Base-by-base conservation (phyloP, 1,284 basidiomycete genomes). In the Pisolithus thermaeus region DNA sequence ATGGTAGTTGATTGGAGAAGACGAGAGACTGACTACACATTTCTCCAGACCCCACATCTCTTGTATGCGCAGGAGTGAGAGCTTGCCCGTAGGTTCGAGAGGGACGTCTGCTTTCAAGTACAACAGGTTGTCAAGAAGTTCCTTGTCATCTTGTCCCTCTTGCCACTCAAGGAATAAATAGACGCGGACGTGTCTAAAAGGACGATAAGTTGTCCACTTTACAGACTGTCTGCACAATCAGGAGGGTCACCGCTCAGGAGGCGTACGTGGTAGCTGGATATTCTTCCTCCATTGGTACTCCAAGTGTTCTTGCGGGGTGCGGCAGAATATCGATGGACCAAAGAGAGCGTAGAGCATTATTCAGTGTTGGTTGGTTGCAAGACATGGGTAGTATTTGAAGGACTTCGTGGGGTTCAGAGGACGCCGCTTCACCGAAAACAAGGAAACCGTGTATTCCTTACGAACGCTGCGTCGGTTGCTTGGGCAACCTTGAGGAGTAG, bases 131-230 rank as follows among this genome's bases (percentile, higher is more conserved):
- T 65, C 60, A 5, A 65, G 47, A 36, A 65, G 66, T 30, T 67
- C 62, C 25, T 55, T 61, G 18, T 68, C 64, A 41, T 66, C 64
- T 22, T 53, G 59, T 12, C 67, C 65, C 0, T 56, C 56, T 3
- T 44, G 35, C 64, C 66, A 66, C 3, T 57, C 63, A 18, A 62
- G 42, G 40, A 66, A 66, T 20, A 69, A 40, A 18, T 67, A 66
- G 9, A 66, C 64, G 32, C 67, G 64, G 44, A 69, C 53, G 41
- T 69, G 62, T 53, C 67, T 69, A 46, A 22, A 2, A 4, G 12
- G 32, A 35, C 12, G 12, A 41, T n/a, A 8, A 30, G 16, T 32
- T 30, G 30, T 7, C 54, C 11, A 30, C 16, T 12, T 14, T 14
- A 23, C 18, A 11, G 16, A 4, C 20, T n/a, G 40, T n/a, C 22